Evolutionary conservation across 164 flowering plant species (phyloP).

Genomic region (Magnolia kwangsiensis): DNA sequence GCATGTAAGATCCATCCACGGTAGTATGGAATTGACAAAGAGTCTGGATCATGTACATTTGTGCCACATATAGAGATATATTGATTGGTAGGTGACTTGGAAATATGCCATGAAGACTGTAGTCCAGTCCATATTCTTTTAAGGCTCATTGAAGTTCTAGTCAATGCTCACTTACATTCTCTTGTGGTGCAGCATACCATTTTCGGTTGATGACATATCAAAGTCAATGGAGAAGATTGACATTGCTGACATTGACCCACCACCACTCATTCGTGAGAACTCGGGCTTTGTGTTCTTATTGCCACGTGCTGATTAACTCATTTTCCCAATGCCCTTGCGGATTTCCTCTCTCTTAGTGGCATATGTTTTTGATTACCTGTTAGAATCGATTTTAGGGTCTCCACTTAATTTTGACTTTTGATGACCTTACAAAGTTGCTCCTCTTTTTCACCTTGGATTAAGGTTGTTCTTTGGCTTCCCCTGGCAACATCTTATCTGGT

Average conservation of each 20-base stretch:
- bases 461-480: background rate
- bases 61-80: background rate
- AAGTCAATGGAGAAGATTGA: slow-evolving; percentile 94
- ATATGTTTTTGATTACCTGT: background rate
- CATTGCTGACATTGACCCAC: slow-evolving; percentile 81
- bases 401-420: background rate
- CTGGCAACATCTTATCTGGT: background rate
- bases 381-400: background rate
- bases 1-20: background rate
- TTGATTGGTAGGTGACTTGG: background rate
- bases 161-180: background rate
- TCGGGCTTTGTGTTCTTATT: slow-evolving; percentile 86
- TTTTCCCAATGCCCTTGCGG: background rate
- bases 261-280: slow-evolving; percentile 87
- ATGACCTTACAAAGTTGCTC: background rate
- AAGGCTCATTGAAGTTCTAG: background rate
- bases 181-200: slow-evolving; percentile 75
- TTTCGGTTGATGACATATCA: slow-evolving; percentile 89
- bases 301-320: slow-evolving; percentile 49
- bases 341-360: background rate
- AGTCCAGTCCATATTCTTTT: background rate
- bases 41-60: background rate
- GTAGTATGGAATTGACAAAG: too few relatives aligned
- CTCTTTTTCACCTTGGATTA: background rate
- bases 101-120: background rate